Evolutionary conservation across 2,329 filamentous ascomycete genomes (phyloP), one percentile per base, ranked within the genome.

Genomic region (Knufia fluminis): DNA sequence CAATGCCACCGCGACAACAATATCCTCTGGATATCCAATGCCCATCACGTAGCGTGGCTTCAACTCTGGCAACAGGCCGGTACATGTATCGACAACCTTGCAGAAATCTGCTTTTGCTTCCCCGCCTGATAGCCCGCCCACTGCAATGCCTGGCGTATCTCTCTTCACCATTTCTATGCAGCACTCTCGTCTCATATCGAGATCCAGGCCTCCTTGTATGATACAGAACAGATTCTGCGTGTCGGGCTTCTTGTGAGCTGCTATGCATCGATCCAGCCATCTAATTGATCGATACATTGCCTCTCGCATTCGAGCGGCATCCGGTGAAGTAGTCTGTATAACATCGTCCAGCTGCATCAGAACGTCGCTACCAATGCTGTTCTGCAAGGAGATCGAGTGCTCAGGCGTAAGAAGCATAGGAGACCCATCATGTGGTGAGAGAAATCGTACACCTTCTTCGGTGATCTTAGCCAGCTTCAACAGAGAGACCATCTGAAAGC

Each of bases 1-100:
- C 0, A 98, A 76, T 1, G 92, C 92, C 3, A 96, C 83, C 47
- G 88, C 94, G 33, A 98, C 90, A 1, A 98, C 79, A 49, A 98
- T 74, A 62, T 98, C 92, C 70, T 97, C 92, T 1, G 92, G 92
- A 66, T 96, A 98, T 10, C 92, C 80, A 58, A 98, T 92, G 16
- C 92, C 92, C 94, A 98, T 98, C 50, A 98, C 91, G 69, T 98
- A 98, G 64, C 92, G 79, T n/a, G 92, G 92, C 68, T 98, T 98
- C 54, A 86, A 73, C 51, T 91, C 84, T 0, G 94, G 94, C 16
- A 98, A 74, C 51, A 95, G 68, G 26, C 74, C 78, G 1, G 92
- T 97, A 66, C 92, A 97, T 1, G 87, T 82, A 52, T 82, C 77
- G 22, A 97, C 90, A 19, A 96, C 92, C 61, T 81, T 80, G 69